Evolutionary conservation across 1,284 basidiomycete genomes (phyloP), one percentile per base, ranked within the genome.

Genomic region (Termitomyces sp.): DNA sequence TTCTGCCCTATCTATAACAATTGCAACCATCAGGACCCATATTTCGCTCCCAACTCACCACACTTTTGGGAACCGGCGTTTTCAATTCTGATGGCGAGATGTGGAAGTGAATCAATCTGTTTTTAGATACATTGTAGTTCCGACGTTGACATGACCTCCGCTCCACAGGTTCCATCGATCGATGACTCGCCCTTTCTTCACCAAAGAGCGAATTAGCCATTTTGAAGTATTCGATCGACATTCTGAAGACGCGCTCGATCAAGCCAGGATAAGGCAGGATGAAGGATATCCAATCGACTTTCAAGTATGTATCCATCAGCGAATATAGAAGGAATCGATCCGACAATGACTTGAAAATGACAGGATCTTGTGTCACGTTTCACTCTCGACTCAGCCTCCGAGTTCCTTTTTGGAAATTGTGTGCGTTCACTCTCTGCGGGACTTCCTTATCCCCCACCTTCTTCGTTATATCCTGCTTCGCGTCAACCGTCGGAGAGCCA

Each of bases 101-200:
- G 63, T 77, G 74, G 76, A 76, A 72, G 75, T 77, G 53, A 17
- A 68, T 15, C 26, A n/a, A 46, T 45, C 24, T 26, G 31, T 21
- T 24, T 28, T 1, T 15, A 24, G 28, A 26, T 33, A 6, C 17
- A 28, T 38, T 5, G 58, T 31, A 30, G 39, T 24, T 10, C 9
- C 30, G 5, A 44, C 9, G 15, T 10, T 40, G 17, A 43, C 30
- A 26, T 28, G 40, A 45, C 19, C 15, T 12, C 10, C 17, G 31
- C 51, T 34, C 30, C 28, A 36, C 38, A 71, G 75, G 58, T 78
- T 77, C 53, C 77, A 79, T 61, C 72, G 79, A 30, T 60, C 68
- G 6, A 77, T 80, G 62, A 76, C 77, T 0, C 72, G 79, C n/a
- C 79, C 78, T 0, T 79, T 78, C 62, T 80, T 80, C 65, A 69